A percentile compares a stretch with the other conserved stretches of the same genome.
phyloP scores from a whole-genome alignment of 305 asterid genomes.

The Fraxinus baroniana region DNA sequence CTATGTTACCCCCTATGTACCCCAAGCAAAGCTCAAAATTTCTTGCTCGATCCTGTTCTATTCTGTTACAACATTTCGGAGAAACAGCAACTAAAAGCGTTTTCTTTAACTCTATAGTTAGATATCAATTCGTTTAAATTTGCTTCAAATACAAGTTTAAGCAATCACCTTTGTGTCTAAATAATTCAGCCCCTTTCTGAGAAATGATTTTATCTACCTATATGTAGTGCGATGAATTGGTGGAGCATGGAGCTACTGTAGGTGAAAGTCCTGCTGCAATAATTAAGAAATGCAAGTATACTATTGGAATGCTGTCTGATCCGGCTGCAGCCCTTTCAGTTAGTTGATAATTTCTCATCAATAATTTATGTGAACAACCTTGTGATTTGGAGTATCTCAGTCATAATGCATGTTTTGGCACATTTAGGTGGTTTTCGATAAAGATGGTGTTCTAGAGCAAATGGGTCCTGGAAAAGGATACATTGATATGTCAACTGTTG shows the following conservation, averaged over 20 bases:
- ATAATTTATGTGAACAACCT: neutral
- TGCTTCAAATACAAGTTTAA: neutral
- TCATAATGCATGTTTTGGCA: conserved; percentile 2
- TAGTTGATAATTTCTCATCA: conserved; percentile 25
- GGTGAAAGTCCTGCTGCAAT: conserved; percentile 88
- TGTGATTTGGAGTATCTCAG: conserved; percentile 11
- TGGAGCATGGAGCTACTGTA: conserved; percentile 77
- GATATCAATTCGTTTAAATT: no score
- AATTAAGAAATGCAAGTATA: conserved; percentile 88
- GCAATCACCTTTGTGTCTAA: neutral
- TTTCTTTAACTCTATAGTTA: neutral
- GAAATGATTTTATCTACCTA: neutral
- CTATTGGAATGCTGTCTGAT: conserved; percentile 90
- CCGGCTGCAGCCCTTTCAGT: conserved; percentile 96
- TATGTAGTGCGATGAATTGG: conserved; percentile 87
- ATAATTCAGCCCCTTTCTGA: neutral
- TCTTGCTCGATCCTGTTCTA: neutral
- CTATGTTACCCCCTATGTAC: no score
- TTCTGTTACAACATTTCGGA: neutral
- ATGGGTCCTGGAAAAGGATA: conserved; percentile 74
- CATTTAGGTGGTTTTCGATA: conserved; percentile 71
- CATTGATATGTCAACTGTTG: conserved; percentile 97
- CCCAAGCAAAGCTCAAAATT: no score
- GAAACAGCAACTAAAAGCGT: neutral
- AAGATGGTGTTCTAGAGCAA: conserved; percentile 84